Conservation (phyloP, 1,284 basidiomycete genomes). For the Rhodofomes roseus region DNA sequence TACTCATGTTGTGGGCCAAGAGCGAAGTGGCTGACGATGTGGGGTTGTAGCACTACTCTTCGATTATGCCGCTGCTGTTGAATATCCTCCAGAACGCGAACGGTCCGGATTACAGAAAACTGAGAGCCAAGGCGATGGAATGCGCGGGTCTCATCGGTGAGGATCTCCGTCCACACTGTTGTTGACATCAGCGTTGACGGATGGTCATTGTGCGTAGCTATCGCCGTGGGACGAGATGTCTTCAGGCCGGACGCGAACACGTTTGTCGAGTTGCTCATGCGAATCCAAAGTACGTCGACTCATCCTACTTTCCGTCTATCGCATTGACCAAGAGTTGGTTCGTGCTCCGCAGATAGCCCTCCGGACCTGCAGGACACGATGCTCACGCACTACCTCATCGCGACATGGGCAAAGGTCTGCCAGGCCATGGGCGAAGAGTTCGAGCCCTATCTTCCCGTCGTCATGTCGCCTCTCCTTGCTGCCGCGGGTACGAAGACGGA, state of each 20-base stretch:
- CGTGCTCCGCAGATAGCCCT: constrained; percentile 51
- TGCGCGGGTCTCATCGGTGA: constrained; percentile 78
- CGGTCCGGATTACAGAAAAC: constrained; percentile 57
- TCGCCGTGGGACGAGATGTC: constrained; percentile 75
- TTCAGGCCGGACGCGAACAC: constrained; percentile 74
- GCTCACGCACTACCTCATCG: constrained; percentile 64
- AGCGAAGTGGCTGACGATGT: background rate
- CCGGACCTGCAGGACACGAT: constrained; percentile 63
- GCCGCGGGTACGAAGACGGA: constrained; percentile 79
- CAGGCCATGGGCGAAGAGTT: constrained; percentile 79
- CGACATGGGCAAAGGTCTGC: constrained; percentile 82
- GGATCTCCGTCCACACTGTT: constrained; percentile 14
- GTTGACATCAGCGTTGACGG: background rate
- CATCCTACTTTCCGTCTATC: background rate
- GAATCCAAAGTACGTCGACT: constrained; percentile 67
- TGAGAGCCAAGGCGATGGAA: constrained; percentile 81
- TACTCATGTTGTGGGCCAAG: constrained; percentile 1
- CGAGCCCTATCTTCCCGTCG: constrained; percentile 77
- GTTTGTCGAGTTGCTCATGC: constrained; percentile 69
- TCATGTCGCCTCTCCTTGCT: constrained; percentile 75
- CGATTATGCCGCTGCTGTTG: constrained; percentile 74
- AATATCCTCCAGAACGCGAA: constrained; percentile 71
- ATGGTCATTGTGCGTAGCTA: constrained; percentile 42
- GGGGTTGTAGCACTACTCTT: constrained; percentile 55
- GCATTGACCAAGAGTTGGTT: background rate